Evolutionary conservation across 2,329 filamentous ascomycete species (phyloP), one percentile per base, ranked within the genome.

Genomic region (Aspergillus terreus): DNA sequence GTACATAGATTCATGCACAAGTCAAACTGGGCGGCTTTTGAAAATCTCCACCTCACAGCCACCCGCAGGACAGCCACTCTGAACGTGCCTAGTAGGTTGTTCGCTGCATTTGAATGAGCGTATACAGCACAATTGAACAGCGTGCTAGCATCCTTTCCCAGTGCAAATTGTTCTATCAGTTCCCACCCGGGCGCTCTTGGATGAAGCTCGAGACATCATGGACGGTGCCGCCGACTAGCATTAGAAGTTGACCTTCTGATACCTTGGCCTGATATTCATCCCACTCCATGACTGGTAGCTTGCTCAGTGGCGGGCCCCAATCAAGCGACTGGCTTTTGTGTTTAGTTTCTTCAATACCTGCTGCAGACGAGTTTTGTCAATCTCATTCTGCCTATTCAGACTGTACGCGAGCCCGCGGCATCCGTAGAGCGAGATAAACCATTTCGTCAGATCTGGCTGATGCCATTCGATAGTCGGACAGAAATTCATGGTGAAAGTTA

Each of bases 211-310:
- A 17, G 4, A 49, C 17, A 14, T 49, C 47, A 35, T 49, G 47
- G 14, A 49, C 19, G 17, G 44, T 38, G 19, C 40, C 47, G 11
- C 40, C 47, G 14, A 49, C n/a, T 10, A 33, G 14, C 4, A 49
- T 15, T 17, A 49, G 38, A 27, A 30, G 21, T 6, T 48, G 14
- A 4, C 46, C 46, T 35, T n/a, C 6, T 5, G 9, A n/a, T 10
- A 43, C 46, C 25, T 23, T 40, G 5, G 11, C 23, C 15, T 21
- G 46, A 32, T 42, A 48, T 19, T 48, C 46, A 15, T 17, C 36
- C 46, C 46, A 48, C 14, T 35, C 46, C 21, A 48, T 48, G 12
- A 48, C 46, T 17, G 46, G 38, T n/a, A 48, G 36, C n/a, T 42
- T 14, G 4, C 14, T 36, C 2, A 48, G 11, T 6, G 46, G 36